Base-by-base conservation (phyloP, 2,329 filamentous ascomycete species). In the Penicillium sp. region DNA sequence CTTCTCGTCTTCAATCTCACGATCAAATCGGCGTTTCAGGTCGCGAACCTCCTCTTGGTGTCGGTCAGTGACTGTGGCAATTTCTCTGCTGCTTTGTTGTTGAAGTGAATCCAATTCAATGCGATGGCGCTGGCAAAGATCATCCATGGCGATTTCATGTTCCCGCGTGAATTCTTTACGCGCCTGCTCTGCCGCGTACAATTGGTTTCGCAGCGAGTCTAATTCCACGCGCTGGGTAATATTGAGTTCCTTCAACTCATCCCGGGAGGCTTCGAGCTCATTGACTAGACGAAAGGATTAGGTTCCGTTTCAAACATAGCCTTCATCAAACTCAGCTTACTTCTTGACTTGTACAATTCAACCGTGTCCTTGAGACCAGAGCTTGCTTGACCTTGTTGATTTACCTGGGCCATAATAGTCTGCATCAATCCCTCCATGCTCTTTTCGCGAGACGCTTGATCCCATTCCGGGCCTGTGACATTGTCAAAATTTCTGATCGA, bases 391-490 rank as follows among this genome's bases (percentile, higher is more conserved):
- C 84, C 77, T 21, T 85, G 83, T 29, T 78, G 77, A 51, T 82
- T 81, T 64, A 96, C 81, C 55, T 85, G 83, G 51, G 84, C 77
- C 62, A 85, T 84, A 54, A 97, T 75, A 52, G 78, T 75, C 42
- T 79, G 77, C 64, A 88, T 88, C 61, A 91, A 77, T 17, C 76
- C 75, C 61, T 95, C 87, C 71, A 96, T 84, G 52, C 82, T 79
- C 55, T 83, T 82, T 58, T 96, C 78, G 56, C 84, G 82, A 53
- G 80, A 80, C 60, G 89, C 84, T 57, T 89, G 82, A 66, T 96
- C 88, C 78, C 85, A 91, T 29, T 64, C 64, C 46, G 57, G 53
- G 49, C 62, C 65, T 68, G 60, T 46, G 59, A 42, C 51, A 53
- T 47, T 55, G 62, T 67, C 59, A 67, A 65, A 66, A 62, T 79